These are phyloP conservation scores for Pleurotus tuoliensis DNA, from an alignment of 768 basidiomycete species.

Conservation along the genomic window DNA sequence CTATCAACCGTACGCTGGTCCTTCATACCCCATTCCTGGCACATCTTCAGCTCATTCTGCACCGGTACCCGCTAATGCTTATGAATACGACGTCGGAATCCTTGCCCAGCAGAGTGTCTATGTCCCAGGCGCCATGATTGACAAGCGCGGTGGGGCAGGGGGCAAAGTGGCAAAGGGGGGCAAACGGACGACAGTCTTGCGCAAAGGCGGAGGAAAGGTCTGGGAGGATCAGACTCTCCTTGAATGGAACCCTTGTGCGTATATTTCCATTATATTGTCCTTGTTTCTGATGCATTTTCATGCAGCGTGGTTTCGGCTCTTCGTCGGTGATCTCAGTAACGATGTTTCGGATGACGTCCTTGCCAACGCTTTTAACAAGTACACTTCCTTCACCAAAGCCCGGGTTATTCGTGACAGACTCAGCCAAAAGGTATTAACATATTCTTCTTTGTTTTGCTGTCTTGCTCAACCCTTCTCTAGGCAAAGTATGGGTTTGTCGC, in stretches of 20 bases:
- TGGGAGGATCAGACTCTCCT: conserved; percentile 98
- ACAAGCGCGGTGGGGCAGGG: conserved; percentile 81
- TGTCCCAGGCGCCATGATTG: conserved; percentile 87
- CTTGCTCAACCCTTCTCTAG: conserved; percentile 32
- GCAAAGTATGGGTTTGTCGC: conserved; percentile 97
- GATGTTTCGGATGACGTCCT: conserved; percentile 97
- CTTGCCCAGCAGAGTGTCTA: conserved; percentile 90
- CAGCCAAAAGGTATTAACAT: conserved; percentile 74
- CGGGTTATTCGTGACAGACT: conserved; percentile 93
- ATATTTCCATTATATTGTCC: background rate
- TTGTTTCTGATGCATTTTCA: conserved; percentile 7
- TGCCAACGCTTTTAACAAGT: conserved; percentile 89
- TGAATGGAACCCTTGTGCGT: conserved; percentile 95
- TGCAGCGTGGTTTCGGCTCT: conserved; percentile 93
- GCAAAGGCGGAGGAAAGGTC: conserved; percentile 93
- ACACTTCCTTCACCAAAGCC: conserved; percentile 90
- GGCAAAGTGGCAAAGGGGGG: conserved; percentile 86
- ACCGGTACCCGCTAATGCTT: conserved; percentile 84
- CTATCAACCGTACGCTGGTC: conserved; percentile 76
- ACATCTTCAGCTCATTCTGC: conserved; percentile 66
- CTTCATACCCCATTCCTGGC: conserved; percentile 64
- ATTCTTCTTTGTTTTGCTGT: background rate
- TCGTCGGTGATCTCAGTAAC: conserved; percentile 97
- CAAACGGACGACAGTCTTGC: conserved; percentile 88
- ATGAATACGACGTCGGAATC: conserved; percentile 90